These are phyloP conservation scores for Trichopus zeylanicus DNA, from an alignment of 116 monocot species.

Conservation along the genomic window DNA sequence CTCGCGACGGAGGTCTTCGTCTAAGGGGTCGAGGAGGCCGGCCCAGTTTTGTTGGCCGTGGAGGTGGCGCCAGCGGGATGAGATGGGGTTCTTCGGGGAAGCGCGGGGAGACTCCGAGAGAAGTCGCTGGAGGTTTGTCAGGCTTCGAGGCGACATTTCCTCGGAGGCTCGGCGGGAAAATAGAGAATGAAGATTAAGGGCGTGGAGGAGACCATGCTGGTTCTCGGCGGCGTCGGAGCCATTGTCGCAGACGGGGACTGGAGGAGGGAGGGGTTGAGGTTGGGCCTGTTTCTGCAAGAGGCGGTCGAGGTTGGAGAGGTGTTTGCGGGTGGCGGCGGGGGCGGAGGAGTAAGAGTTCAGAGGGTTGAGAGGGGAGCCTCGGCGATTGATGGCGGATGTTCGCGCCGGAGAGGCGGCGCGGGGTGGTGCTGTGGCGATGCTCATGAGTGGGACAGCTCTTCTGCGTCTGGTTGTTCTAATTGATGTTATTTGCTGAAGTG, in stretches of 20 bases:
- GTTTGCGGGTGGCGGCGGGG: background rate
- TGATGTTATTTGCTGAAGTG: no score
- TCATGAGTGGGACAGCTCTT: no score
- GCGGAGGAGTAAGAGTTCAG: no score
- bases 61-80: constrained; percentile 23
- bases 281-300: background rate
- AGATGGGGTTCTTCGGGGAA: constrained; percentile 3
- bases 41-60: constrained; percentile 40
- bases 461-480: no score
- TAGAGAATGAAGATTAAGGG: background rate
- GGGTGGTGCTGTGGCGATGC: no score
- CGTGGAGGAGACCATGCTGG: background rate
- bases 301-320: constrained; percentile 6
- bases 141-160: constrained; percentile 4
- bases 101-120: background rate
- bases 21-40: constrained; percentile 44
- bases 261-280: background rate
- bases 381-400: no score
- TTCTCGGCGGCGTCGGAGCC: no score
- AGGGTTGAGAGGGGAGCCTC: no score
- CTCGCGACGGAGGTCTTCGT: constrained; percentile 39
- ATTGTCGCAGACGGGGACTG: background rate
- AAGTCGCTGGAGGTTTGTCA: constrained; percentile 4
- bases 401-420: no score
- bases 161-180: background rate